Conservation (phyloP, 2,329 filamentous ascomycete species). For the Trichoderma semiorbis region DNA sequence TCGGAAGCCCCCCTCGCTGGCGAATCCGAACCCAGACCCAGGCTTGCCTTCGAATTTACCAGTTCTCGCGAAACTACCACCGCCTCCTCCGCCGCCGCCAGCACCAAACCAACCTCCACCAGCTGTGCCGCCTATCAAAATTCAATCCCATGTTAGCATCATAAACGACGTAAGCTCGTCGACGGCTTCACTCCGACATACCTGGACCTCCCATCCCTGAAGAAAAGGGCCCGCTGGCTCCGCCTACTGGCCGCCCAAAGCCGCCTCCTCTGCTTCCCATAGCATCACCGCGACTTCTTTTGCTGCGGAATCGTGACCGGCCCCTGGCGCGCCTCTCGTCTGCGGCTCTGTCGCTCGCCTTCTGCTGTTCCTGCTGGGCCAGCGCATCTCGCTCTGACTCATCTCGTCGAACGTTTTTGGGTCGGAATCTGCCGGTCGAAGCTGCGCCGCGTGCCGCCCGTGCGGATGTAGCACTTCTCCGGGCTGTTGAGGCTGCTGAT, state of each 20-base stretch:
- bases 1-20: slow-evolving; percentile 29
- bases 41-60: slow-evolving; percentile 39
- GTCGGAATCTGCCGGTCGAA: slow-evolving; percentile 42
- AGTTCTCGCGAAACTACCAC: slow-evolving; percentile 28
- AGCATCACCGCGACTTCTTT: slow-evolving; percentile 42
- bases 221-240: slow-evolving; percentile 41
- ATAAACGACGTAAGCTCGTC: neutral
- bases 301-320: slow-evolving; percentile 40
- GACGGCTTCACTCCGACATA: slow-evolving; percentile 4
- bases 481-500: slow-evolving; percentile 19
- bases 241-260: slow-evolving; percentile 33
- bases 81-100: slow-evolving; percentile 29
- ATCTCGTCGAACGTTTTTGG: slow-evolving; percentile 49
- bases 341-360: slow-evolving; percentile 39
- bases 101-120: slow-evolving; percentile 31
- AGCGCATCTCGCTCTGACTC: slow-evolving; percentile 47
- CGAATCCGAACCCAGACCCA: slow-evolving; percentile 39
- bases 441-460: slow-evolving; percentile 33
- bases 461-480: slow-evolving; percentile 25
- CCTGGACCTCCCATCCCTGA: slow-evolving; percentile 29
- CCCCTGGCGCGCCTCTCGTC: slow-evolving; percentile 39
- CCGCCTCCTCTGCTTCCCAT: slow-evolving; percentile 40
- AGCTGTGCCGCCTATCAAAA: slow-evolving; percentile 21
- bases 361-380: slow-evolving; percentile 43
- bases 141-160: neutral